Evolutionary conservation across 1,139 yeast genomes (phyloP).

Genomic region (Chernovozyma sophiae-reginae): DNA sequence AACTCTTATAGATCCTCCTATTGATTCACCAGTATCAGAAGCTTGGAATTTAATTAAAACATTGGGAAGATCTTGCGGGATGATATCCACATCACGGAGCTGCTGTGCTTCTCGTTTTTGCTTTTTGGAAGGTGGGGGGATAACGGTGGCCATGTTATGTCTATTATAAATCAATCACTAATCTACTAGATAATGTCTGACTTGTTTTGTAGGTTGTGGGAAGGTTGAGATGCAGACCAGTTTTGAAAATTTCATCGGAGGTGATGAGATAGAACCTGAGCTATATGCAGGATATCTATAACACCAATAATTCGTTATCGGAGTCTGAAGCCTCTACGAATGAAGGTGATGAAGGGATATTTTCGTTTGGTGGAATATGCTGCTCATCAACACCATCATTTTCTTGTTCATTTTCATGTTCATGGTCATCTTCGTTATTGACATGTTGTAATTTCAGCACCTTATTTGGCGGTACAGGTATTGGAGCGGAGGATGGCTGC

Average conservation of each 20-base stretch:
- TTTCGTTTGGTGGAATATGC: neutral
- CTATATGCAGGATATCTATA: slow-evolving; percentile 5
- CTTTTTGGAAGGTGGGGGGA: slow-evolving; percentile 92
- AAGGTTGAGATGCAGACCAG: too few species aligned
- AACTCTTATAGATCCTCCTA: slow-evolving; percentile 84
- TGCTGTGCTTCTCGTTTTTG: slow-evolving; percentile 82
- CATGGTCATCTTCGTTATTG: neutral
- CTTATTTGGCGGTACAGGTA: too few species aligned
- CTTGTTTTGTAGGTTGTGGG: too few species aligned
- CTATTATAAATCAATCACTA: too few species aligned
- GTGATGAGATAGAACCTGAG: slow-evolving; percentile 1
- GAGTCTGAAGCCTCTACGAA: slow-evolving; percentile 9
- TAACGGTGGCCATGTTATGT: slow-evolving; percentile 73
- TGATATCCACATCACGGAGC: slow-evolving; percentile 67
- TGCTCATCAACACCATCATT: neutral
- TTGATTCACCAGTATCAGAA: slow-evolving; percentile 85
- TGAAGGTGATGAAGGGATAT: slow-evolving; percentile 1
- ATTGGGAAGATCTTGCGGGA: slow-evolving; percentile 80
- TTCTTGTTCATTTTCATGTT: neutral
- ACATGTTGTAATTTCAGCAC: neutral
- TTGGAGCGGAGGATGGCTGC: neutral
- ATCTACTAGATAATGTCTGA: too few species aligned
- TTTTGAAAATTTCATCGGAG: slow-evolving; percentile 1
- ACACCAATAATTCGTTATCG: slow-evolving; percentile 11
- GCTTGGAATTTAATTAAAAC: slow-evolving; percentile 89